Evolutionary conservation across 176 grass and related monocot species (phyloP), one percentile per base, ranked within the genome.

Genomic region (Neostapfia colusana): DNA sequence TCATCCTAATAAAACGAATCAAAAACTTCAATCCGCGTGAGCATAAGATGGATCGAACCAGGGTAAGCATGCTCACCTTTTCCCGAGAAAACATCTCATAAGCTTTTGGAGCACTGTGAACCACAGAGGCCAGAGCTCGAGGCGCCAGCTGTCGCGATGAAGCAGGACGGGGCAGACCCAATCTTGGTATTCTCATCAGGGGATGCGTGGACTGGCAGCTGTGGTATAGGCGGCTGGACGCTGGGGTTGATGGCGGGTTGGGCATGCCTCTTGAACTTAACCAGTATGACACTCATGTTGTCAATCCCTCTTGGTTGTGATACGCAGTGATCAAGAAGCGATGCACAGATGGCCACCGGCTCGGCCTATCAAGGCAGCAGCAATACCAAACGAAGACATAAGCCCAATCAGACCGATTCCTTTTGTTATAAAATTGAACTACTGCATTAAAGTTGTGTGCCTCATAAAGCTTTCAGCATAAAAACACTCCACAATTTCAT

Each of bases 221-320:
- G 17, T 15, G 14, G 13, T 16, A 48, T 2, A 39, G 49, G 6
- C 35, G 54, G 43, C 6, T 26, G 16, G 39, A 44, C 39, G 3
- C 51, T 2, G 31, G 6, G 5, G 69, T 35, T 2, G 10, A 11
- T 13, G 9, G 46, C 69, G 6, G 16, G 17, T 35, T 35, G 27
- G 7, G 12, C 72, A 2, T 34, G 43, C 12, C 63, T 76, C 69
- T 69, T 68, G 69, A 88, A 83, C 44, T 25, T 26, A 44, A 88
- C 75, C 85, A 88, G 75, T 73, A 83, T 10, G 69, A 67, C 70
- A 77, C 60, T 74, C 80, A 88, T 88, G 75, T 88, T 88, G 37
- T 88, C 86, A 0, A 10, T 12, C 37, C 62, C 27, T 46, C 50
- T 35, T 15, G 36, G 53, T 1, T 2, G 25, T 26, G 28, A 1